Evolutionary conservation across 2,329 filamentous ascomycete genomes (phyloP).

Genomic region (Metarhizium brunneum): DNA sequence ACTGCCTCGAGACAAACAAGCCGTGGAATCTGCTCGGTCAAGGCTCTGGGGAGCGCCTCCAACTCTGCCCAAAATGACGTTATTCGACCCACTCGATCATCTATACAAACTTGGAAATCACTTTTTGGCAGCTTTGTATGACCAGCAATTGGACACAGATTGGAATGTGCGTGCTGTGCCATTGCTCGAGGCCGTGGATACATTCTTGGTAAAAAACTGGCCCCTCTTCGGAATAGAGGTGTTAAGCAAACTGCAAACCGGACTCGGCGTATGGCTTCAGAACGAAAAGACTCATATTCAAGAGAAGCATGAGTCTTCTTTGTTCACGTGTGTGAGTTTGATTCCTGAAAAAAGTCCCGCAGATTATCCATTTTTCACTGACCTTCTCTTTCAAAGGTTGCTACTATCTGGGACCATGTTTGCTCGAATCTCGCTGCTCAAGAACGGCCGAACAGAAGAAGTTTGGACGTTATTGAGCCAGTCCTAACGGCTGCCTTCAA

Average conservation of each 20-base stretch:
- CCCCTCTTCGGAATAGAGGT: constrained; percentile 27
- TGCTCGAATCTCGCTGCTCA: constrained; percentile 28
- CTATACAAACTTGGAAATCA: constrained; percentile 52
- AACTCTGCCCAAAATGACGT: constrained; percentile 26
- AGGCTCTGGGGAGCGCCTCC: constrained; percentile 49
- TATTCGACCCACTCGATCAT: constrained; percentile 54
- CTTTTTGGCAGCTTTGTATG: constrained; percentile 47
- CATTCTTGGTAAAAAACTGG: constrained; percentile 24
- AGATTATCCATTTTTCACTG: constrained; percentile 11
- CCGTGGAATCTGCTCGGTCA: constrained; percentile 55
- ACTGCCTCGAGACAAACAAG: constrained; percentile 50
- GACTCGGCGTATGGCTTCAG: constrained; percentile 54
- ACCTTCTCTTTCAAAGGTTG: constrained; percentile 9
- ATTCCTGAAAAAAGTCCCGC: constrained; percentile 12
- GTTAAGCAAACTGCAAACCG: constrained; percentile 51
- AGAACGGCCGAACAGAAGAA: constrained; percentile 27
- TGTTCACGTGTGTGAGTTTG: constrained; percentile 30
- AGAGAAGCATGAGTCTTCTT: constrained; percentile 24
- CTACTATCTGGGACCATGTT: constrained; percentile 38
- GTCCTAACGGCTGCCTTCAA: constrained; percentile 47
- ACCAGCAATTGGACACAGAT: constrained; percentile 28
- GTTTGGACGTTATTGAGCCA: constrained; percentile 44
- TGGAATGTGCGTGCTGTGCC: constrained; percentile 17
- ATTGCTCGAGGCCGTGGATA: constrained; percentile 16
- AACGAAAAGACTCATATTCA: constrained; percentile 40